These are phyloP conservation scores for Lipomyces yamadae DNA, from an alignment of 805 yeast species.

Conservation along the genomic window DNA sequence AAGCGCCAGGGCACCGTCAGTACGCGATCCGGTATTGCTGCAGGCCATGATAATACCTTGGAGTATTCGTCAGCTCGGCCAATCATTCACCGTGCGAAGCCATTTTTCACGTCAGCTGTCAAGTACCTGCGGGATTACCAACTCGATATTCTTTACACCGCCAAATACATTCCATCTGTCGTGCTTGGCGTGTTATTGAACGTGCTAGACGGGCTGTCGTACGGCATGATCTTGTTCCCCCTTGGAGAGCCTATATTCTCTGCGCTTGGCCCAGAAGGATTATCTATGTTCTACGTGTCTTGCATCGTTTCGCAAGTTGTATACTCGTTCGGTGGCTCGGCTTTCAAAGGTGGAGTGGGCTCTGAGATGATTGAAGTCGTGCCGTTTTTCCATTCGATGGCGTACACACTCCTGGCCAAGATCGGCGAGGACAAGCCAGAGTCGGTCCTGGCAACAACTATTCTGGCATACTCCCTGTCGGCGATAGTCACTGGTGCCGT, in stretches of 20 bases:
- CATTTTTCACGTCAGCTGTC: not conserved
- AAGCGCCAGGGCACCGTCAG: not conserved
- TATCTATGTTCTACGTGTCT: conserved; percentile 92
- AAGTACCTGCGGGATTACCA: not conserved
- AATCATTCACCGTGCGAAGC: not conserved
- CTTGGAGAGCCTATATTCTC: conserved; percentile 79
- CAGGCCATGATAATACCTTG: not conserved
- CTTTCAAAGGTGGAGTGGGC: conserved; percentile 89
- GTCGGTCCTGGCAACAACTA: conserved; percentile 78
- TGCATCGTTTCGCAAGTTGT: conserved; percentile 88
- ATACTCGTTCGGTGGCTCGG: conserved; percentile 87
- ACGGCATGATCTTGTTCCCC: conserved; percentile 98
- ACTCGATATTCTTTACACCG: conserved; percentile 11
- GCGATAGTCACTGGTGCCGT: conserved; percentile 85
- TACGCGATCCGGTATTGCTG: not conserved
- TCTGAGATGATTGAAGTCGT: conserved; percentile 99
- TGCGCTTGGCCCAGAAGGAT: conserved; percentile 81
- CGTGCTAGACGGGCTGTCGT: conserved; percentile 89
- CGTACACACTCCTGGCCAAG: conserved; percentile 63
- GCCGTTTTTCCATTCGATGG: conserved; percentile 97
- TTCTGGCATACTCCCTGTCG: conserved; percentile 81
- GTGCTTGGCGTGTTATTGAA: conserved; percentile 82
- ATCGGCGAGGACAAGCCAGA: conserved; percentile 56
- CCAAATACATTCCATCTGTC: conserved; percentile 69
- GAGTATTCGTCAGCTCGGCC: not conserved